phyloP scores from a whole-genome alignment of 768 basidiomycete genomes.

The Mycena belliarum region DNA sequence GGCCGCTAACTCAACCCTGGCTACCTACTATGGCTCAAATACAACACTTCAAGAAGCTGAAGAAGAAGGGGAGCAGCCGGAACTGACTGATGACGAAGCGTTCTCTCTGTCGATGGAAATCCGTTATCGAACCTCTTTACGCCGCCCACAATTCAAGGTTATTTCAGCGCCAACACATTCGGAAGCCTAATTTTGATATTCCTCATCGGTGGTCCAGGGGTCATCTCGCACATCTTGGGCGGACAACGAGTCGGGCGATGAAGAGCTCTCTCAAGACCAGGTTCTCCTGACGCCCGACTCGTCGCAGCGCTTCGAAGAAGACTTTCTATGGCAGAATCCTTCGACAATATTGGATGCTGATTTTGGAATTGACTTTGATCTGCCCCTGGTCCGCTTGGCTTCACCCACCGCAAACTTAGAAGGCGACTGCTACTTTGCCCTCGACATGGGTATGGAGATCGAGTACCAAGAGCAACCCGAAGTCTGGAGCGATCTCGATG shows the following conservation, averaged over 20 bases:
- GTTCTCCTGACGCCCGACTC: constrained; percentile 17
- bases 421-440: not conserved
- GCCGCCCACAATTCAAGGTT: constrained; percentile 51
- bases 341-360: not conserved
- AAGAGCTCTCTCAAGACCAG: constrained; percentile 25
- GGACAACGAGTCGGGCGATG: constrained; percentile 19
- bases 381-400: not conserved
- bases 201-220: constrained; percentile 9
- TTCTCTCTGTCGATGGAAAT: constrained; percentile 45
- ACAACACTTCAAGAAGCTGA: constrained; percentile 14
- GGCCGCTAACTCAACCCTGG: constrained; percentile 30
- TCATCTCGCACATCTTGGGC: not conserved
- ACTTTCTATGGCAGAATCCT: constrained; percentile 12
- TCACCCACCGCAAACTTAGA: constrained; percentile 12
- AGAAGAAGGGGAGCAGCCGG: not conserved
- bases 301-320: constrained; percentile 20
- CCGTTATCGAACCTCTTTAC: constrained; percentile 43
- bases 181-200: constrained; percentile 14
- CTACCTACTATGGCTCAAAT: constrained; percentile 22
- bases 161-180: constrained; percentile 12
- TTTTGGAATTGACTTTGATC: constrained; percentile 9
- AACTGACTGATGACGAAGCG: constrained; percentile 36
- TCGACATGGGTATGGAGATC: constrained; percentile 10
- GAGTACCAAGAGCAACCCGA: constrained; percentile 18
- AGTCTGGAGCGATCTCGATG: constrained; percentile 18